Conservation (phyloP, 371 early-diverging fungal genomes). For the Apophysomyces ossiformis region DNA sequence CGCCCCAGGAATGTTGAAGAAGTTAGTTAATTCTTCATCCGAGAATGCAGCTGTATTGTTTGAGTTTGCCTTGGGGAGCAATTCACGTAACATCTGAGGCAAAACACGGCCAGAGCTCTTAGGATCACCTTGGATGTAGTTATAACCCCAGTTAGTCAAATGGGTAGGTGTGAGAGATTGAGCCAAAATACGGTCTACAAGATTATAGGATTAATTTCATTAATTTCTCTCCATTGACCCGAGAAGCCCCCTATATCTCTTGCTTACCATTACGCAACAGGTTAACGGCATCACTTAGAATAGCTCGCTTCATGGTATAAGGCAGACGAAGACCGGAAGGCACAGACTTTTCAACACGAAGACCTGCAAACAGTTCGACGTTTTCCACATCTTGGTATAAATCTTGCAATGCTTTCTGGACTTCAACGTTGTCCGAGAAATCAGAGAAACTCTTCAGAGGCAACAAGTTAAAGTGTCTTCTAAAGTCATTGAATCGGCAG, state of each 20-base stretch:
- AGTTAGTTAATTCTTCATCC: constrained; percentile 17
- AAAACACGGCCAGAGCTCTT: constrained; percentile 19
- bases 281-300: constrained; percentile 59
- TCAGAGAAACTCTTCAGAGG: constrained; percentile 44
- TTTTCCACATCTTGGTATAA: constrained; percentile 47
- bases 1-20: constrained; percentile 19
- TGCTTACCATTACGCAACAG: constrained; percentile 53
- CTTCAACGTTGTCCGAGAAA: constrained; percentile 40
- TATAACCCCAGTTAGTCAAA: constrained; percentile 39
- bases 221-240: neutral
- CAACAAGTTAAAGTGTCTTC: constrained; percentile 43
- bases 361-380: constrained; percentile 57
- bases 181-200: constrained; percentile 26
- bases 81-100: constrained; percentile 17
- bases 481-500: constrained; percentile 57
- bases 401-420: constrained; percentile 47
- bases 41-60: constrained; percentile 21
- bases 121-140: constrained; percentile 19
- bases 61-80: constrained; percentile 21
- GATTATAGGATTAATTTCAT: neutral
- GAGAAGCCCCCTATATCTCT: neutral
- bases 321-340: constrained; percentile 47
- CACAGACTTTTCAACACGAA: constrained; percentile 50
- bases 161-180: constrained; percentile 32
- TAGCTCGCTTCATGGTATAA: constrained; percentile 54